Conservation (phyloP, 192 early-diverging fungal species). For the Backusella psychrophila region DNA sequence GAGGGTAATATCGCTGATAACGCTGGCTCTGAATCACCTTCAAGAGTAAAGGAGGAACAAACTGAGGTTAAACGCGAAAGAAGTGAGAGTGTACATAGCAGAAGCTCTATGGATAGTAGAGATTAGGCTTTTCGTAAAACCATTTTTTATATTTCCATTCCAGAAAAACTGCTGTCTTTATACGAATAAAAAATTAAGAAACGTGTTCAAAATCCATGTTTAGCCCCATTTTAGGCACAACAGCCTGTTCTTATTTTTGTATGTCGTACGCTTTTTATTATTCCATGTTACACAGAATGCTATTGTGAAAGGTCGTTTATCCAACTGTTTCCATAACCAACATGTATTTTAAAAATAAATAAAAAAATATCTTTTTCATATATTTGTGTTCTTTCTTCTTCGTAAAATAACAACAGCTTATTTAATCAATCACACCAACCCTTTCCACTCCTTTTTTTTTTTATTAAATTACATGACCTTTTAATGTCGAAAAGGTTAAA, state of each 20-base stretch:
- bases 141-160: neutral
- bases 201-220: conserved; percentile 5
- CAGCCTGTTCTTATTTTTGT: conserved; percentile 1
- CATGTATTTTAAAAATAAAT: neutral
- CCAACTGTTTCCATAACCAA: neutral
- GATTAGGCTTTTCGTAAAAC: neutral
- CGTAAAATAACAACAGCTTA: neutral
- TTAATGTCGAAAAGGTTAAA: conserved; percentile 2
- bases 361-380: neutral
- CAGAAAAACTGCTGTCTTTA: neutral
- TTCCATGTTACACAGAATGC: neutral
- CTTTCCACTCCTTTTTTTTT: neutral
- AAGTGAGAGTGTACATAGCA: neutral
- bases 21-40: neutral
- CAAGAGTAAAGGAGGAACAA: neutral
- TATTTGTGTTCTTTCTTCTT: conserved; percentile 8
- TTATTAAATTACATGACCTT: neutral
- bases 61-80: neutral
- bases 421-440: neutral
- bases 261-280: conserved; percentile 3
- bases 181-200: conserved; percentile 8
- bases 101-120: neutral
- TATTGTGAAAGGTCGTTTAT: conserved; percentile 5
- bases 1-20: neutral
- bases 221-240: conserved; percentile 4